phyloP scores from a whole-genome alignment of 225 moss, liverwort and hornwort species.

The Physcomitrellopsis africana region DNA sequence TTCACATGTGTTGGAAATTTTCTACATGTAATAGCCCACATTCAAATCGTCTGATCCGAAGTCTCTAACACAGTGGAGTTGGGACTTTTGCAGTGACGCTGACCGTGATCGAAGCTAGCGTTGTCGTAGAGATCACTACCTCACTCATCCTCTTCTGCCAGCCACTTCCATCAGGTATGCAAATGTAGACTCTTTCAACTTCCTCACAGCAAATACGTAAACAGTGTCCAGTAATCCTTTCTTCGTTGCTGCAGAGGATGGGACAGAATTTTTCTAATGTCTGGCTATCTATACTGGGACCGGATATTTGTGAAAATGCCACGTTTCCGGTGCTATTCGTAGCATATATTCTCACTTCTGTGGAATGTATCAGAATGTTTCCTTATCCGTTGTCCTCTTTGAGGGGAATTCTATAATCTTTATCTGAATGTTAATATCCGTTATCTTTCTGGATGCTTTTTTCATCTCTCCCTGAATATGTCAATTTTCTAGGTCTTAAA shows the following conservation, averaged over 20 bases:
- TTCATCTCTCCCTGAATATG: neutral
- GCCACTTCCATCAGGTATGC: slow-evolving; percentile 95
- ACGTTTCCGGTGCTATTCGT: neutral
- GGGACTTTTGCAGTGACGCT: slow-evolving; percentile 62
- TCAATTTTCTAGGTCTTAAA: neutral
- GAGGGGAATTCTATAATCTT: neutral
- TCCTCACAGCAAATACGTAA: neutral
- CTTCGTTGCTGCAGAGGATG: neutral
- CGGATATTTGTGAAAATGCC: neutral
- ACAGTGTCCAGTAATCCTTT: neutral
- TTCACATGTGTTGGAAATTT: neutral
- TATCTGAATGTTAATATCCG: neutral
- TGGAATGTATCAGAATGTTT: neutral
- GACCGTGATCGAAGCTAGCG: slow-evolving; percentile 71
- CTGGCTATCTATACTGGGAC: neutral
- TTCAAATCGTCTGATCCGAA: slow-evolving; percentile 32
- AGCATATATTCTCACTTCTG: neutral
- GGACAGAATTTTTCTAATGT: neutral
- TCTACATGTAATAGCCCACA: slow-evolving; percentile 1
- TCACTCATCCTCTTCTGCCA: slow-evolving; percentile 88
- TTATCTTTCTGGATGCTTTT: neutral
- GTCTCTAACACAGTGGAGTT: slow-evolving; percentile 50
- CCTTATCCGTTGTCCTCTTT: neutral
- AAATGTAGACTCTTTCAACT: neutral
- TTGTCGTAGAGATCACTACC: slow-evolving; percentile 88